Percentiles rank a stretch among this genome's conserved stretches.
phyloP scores from a whole-genome alignment of 2,329 filamentous ascomycete genomes.

The Exophiala oligosperma region DNA sequence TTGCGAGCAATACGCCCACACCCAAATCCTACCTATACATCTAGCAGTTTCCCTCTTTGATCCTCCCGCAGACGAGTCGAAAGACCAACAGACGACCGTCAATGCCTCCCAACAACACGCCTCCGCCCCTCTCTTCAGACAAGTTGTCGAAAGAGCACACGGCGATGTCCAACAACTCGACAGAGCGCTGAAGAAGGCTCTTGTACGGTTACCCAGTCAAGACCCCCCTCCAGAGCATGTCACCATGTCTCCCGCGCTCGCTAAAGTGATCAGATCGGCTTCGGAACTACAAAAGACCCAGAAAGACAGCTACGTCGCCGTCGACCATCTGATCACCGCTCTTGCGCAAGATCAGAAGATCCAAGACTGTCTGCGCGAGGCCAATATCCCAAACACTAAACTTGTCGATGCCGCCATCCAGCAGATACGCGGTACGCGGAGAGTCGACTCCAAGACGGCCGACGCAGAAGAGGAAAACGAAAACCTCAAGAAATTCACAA shows the following conservation, averaged over 20 bases:
- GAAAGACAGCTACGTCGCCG: slow-evolving; percentile 90
- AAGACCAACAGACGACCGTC: slow-evolving; percentile 69
- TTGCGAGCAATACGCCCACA: slow-evolving; percentile 86
- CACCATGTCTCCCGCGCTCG: slow-evolving; percentile 77
- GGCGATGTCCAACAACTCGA: slow-evolving; percentile 89
- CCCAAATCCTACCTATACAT: slow-evolving; percentile 87
- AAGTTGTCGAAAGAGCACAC: slow-evolving; percentile 90
- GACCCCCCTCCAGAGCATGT: slow-evolving; percentile 91
- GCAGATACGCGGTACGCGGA: slow-evolving; percentile 85
- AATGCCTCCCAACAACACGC: slow-evolving; percentile 66
- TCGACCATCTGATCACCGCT: slow-evolving; percentile 89
- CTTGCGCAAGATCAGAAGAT: slow-evolving; percentile 77
- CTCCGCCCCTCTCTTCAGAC: slow-evolving; percentile 78
- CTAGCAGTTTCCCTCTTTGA: slow-evolving; percentile 64
- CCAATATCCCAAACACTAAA: slow-evolving; percentile 89
- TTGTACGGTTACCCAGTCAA: slow-evolving; percentile 90
- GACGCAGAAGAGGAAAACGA: slow-evolving; percentile 90
- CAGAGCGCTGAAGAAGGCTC: slow-evolving; percentile 82
- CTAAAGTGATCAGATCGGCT: slow-evolving; percentile 78
- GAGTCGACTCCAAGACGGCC: slow-evolving; percentile 94
- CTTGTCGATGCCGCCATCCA: slow-evolving; percentile 87
- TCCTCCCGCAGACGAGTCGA: slow-evolving; percentile 59
- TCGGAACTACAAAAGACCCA: slow-evolving; percentile 94
- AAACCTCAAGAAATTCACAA: slow-evolving; percentile 96
- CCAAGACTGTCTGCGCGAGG: slow-evolving; percentile 73